Base-by-base conservation (phyloP, 176 grass and related monocot genomes). In the Oryza punctata region DNA sequence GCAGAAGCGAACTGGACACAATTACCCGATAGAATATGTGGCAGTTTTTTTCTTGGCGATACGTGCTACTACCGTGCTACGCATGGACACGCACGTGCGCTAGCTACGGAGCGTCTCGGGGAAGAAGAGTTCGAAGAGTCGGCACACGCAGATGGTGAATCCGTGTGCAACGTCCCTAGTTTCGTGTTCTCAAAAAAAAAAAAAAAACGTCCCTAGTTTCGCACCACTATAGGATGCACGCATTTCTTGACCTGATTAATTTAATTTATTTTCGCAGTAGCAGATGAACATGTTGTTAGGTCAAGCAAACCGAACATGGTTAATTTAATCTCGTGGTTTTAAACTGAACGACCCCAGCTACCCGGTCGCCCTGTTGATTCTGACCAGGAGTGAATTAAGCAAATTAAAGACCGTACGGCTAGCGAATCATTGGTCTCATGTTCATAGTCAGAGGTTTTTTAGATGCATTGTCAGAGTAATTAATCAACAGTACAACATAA, bases 151-250 rank as follows among this genome's bases (percentile, higher is more conserved):
- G 38, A 44, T 30, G 76, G 3, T 29, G 38, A 78, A 65, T 78
- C 60, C 29, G 37, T 78, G 76, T 45, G 76, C 60, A 78, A 65
- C 33, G 23, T 69, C 46, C 32, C n/a, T n/a, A n/a, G n/a, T n/a
- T n/a, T n/a, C n/a, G n/a, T n/a, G n/a, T n/a, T n/a, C n/a, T n/a
- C n/a, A n/a, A n/a, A n/a, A n/a, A n/a, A n/a, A n/a, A n/a, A n/a
- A n/a, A n/a, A n/a, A n/a, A n/a, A 78, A 64, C 32, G n/a, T 69
- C 46, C 32, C 59, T 41, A 73, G 66, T 30, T 52, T 87, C 21
- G 54, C 50, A 54, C 18, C 16, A 54, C 50, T 54, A 1, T 23
- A n/a, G 54, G 12, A 60, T 23, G 19, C 19, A 60, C 10, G 54
- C 19, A 9, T 23, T 0, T 0, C 21, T 23, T 16, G 50, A 54